Evolutionary conservation across 2,329 filamentous ascomycete genomes (phyloP), one percentile per base, ranked within the genome.

Genomic region (Fusarium sp.): DNA sequence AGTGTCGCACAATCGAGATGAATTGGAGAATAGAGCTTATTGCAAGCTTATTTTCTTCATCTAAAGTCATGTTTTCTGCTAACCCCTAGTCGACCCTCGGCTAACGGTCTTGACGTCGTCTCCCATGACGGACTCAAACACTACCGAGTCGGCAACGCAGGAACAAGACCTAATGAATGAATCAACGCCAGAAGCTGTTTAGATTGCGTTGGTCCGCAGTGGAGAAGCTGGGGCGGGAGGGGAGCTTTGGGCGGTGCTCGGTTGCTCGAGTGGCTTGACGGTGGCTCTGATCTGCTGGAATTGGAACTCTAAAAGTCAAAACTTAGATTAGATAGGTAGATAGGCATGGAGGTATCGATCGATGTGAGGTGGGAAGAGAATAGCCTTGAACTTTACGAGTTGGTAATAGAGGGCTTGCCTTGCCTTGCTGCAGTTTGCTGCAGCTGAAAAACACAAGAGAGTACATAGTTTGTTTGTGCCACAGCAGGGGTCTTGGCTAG

Each of bases 221-320:
- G 53, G 66, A 51, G 65, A 54, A 52, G 38, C 15, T 10, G 30
- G 25, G 34, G 34, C 46, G 41, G 51, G 57, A 63, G 41, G 34
- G 46, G 18, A 34, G 41, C 30, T 48, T 46, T 55, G 22, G 16
- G 47, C 32, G 22, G 30, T 51, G 47, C 47, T 51, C 30, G 47
- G 54, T 40, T 65, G 27, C 53, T 68, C 24, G 29, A 61, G 46
- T 53, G 63, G 66, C 43, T 57, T 43, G 38, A 54, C 57, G 51
- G 65, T 46, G 65, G 63, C 65, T 64, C 58, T 55, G 61, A 67
- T 67, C 45, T 52, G 60, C 61, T 38, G 52, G 47, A 45, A 52
- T 51, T 69, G 53, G 41, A 65, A 68, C 43, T 55, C 24, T 25
- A 25, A 47, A 24, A 47, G 48, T 30, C 41, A 49, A 68, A 38